Evolutionary conservation across 345 rosid genomes (phyloP), one percentile per base, ranked within the genome.

Genomic region (Raphanus sativus): DNA sequence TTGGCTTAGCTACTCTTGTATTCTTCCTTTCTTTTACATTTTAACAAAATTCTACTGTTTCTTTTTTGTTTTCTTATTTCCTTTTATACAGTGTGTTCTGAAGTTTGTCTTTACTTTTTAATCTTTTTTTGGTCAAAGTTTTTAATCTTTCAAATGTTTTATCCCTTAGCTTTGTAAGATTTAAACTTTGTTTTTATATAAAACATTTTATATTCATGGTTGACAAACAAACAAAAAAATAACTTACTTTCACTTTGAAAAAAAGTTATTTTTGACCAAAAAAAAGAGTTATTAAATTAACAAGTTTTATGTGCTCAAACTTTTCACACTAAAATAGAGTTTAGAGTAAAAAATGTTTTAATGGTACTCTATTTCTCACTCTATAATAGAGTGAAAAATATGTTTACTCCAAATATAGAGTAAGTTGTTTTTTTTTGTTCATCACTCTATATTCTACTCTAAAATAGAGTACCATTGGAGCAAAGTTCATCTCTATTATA

Each of bases 121-220:
- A 21, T 0, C 1, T 1, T 21, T 21, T 21, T 21, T 21, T 21
- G 21, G 21, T 21, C 21, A 21, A 21, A 21, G 21, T 7, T 28
- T 28, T 28, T 28, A 28, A 42, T 7, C 3, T 26, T 62, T 69
- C n/a, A 0, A 30, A 17, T 13, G 1, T 24, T 28, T 36, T 75
- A 59, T 21, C 4, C 17, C 1, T 42, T 48, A 3, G 16, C 30
- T 67, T 42, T 56, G 25, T 60, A 29, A 61, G 61, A 38, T 45
- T 75, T 75, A 61, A 29, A 60, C 63, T 69, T 76, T 69, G 74
- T 61, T 69, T 75, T 69, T 76, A 68, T 69, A n/a, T 67, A 13
- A n/a, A 30, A 62, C 13, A 28, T 45, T n/a, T 13, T 32, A 9
- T 63, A 13, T 54, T 13, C 17, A 38, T 55, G 21, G 58, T 75